Base-by-base conservation (phyloP, 1,139 yeast genomes). In the Martiniozyma asiatica region DNA sequence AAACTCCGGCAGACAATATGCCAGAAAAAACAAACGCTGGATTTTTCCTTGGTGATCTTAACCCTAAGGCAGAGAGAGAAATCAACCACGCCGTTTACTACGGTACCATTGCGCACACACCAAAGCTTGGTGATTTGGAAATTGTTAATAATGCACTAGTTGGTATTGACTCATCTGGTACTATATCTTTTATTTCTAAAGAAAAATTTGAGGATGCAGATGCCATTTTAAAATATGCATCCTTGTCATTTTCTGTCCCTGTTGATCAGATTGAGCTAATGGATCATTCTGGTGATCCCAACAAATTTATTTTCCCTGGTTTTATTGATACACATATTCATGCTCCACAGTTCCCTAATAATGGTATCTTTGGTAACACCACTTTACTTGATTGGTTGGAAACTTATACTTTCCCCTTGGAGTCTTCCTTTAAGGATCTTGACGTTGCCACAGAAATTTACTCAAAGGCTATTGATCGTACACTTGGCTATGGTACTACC, bases 321-420 rank as follows among this genome's bases (percentile, higher is more conserved):
- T 85, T 89, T 45, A 61, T 89, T 10, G 98, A 89, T 48, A 85
- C 97, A 2, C 98, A 89, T 50, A 84, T 85, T 37, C 98, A 89
- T 52, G 96, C 97, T 0, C 79, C 97, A 4, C 98, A 89, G 56
- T 89, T 73, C 51, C 96, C 97, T n/a, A 89, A 89, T 52, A 65
- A 72, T 29, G 97, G 97, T 1, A 72, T 89, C 24, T 92, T 93
- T 38, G 85, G 94, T 27, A 81, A 78, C 38, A 62, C 81, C 2
- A 92, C 94, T 1, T 61, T 89, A 31, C 61, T 89, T 33, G 93
- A 87, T 40, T 89, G 98, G 98, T 63, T 89, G 29, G 68, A 72
- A 22, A 71, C 68, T 14, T 85, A 82, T 51, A 89, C 98, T 0
- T 89, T 87, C 60, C 94, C 95, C 0, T 53, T 87, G 34, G 98